Evolutionary conservation across 495 filamentous ascomycete species (phyloP), one percentile per base, ranked within the genome.

Genomic region (Letharia columbiana): DNA sequence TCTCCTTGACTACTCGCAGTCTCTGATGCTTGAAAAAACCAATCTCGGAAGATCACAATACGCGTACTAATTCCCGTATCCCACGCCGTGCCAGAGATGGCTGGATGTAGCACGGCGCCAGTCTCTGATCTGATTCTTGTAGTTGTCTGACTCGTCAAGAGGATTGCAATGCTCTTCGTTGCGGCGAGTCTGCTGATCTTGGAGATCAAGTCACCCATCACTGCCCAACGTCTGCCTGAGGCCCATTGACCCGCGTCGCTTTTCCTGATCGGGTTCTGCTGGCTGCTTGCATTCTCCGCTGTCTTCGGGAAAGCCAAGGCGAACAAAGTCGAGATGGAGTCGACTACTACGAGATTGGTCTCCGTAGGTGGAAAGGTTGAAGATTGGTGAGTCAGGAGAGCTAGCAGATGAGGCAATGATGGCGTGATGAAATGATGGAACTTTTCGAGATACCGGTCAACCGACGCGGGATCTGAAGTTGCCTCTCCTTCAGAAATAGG

Each of bases 341-440:
- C 90, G 69, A 96, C 77, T 13, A 95, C 80, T n/a, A 96, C 69
- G 1, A 96, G 78, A 28, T 75, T 78, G 7, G 87, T 88, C 35
- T 77, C 75, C 41, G 71, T 66, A 0, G 87, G 86, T 20, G 90
- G 82, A 71, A 89, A 86, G 33, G 71, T 71, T 18, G 79, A 68
- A 3, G 84, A 82, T 28, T 89, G 84, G 64, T 86, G 83, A 41
- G 83, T 75, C 42, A 96, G 74, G 8, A 96, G 76, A 4, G 89
- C 88, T 40, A 96, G 78, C 9, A 96, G 76, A 75, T 96, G 92
- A 10, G 92, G 81, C 31, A 96, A 79, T 10, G 82, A 82, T 23
- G 77, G 80, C 4, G 79, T 69, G 13, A 75, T 76, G 66, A 83
- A 78, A 70, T 86, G 78, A 39, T 74, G 73, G 33, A 85, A 68